Base-by-base conservation (phyloP, 1,284 basidiomycete species). In the Ganoderma lucidum region DNA sequence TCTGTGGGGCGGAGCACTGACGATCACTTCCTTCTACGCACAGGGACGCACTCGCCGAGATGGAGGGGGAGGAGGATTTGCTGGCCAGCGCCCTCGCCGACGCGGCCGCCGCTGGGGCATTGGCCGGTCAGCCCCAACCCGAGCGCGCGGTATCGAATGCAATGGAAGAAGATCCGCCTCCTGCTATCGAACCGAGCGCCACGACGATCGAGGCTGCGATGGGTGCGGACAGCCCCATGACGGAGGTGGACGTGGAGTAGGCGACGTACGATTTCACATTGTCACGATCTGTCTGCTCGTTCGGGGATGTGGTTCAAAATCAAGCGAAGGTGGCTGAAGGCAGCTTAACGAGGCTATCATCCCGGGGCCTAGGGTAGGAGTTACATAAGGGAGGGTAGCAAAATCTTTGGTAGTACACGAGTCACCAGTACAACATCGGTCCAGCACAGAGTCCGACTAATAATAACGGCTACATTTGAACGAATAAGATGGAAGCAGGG, bases 181-280 rank as follows among this genome's bases (percentile, higher is more conserved):
- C 10, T 6, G 23, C n/a, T 1, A 23, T 19, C 5, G 59, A 28
- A 28, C 39, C 15, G n/a, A 42, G 12, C 37, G 23, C 39, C 6
- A 30, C 41, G 53, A 15, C 30, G 23, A 42, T 61, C 23, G 59
- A 61, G 37, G 70, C 63, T 10, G 67, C 71, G 0, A 64, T 73
- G 67, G 71, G 64, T 15, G 67, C 67, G n/a, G 71, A 73, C 48
- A 73, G 71, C 55, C 71, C 71, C 0, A 73, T 73, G 71, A 73
- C 71, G 5, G 71, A 73, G 44, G 58, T 66, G 8, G 71, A 73
- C 30, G 58, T 66, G 41, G 53, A 60, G 64, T 59, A 44, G 64
- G 17, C 30, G 42, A 44, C 4, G n/a, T 0, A 48, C 2, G 45
- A 48, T 23, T 28, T 3, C 35, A 35, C 28, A n/a, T n/a, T 48